These are phyloP conservation scores for Paramecium caudatum DNA, from an alignment of 73 alveolate genomes.

Conservation along the genomic window DNA sequence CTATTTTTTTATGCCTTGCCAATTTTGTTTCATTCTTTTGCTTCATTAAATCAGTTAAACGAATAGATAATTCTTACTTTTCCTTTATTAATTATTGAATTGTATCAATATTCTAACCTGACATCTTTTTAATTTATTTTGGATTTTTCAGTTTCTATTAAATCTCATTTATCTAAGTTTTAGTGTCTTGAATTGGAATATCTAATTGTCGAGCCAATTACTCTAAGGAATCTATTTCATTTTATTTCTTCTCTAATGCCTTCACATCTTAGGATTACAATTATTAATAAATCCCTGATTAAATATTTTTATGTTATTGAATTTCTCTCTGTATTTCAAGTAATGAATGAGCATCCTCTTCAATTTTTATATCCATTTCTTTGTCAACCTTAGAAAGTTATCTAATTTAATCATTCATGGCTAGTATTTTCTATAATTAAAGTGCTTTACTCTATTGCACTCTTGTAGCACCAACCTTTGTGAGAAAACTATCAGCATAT, in stretches of 20 bases:
- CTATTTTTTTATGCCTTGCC: background rate
- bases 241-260: constrained; percentile 11
- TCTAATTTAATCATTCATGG: constrained; percentile 16
- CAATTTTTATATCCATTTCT: constrained; percentile 5
- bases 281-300: background rate
- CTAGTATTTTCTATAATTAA: constrained; percentile 21
- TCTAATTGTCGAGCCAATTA: constrained; percentile 43
- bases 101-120: background rate
- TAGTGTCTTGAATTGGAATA: constrained; percentile 19
- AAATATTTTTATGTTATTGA: constrained; percentile 8
- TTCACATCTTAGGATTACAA: constrained; percentile 11
- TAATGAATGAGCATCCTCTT: background rate
- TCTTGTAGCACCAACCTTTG: constrained; percentile 36
- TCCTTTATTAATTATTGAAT: background rate
- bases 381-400: background rate
- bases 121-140: background rate
- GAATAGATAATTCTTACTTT: background rate
- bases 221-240: constrained; percentile 11
- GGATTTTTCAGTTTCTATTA: constrained; percentile 21
- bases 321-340: constrained; percentile 50
- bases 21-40: constrained; percentile 18
- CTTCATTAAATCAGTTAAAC: background rate
- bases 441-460: constrained; percentile 1
- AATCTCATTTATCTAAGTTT: background rate
- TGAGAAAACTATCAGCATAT: constrained; percentile 40